Percentiles rank a stretch among this genome's conserved stretches.
These are phyloP conservation scores for Fusarium hainanense DNA, from an alignment of 2,329 filamentous ascomycete genomes.

Conservation along the genomic window DNA sequence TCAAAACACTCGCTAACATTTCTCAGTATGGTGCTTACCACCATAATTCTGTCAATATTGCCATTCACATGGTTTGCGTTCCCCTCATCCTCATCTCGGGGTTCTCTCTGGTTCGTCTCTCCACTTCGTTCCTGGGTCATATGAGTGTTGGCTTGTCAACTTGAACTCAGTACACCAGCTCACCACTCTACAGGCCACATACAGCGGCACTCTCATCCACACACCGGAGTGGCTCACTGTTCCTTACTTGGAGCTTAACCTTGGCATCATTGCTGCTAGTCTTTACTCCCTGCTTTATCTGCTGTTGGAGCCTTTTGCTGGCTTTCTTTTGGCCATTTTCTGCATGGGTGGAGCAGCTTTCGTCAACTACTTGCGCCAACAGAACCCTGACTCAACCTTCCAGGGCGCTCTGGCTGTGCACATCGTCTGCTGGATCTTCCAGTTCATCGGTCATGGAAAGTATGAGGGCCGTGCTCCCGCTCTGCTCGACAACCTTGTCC, in stretches of 20 bases:
- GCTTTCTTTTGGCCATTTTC: conserved; percentile 78
- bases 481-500: conserved; percentile 88
- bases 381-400: conserved; percentile 62
- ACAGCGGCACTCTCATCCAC: conserved; percentile 70
- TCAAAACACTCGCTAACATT: conserved; percentile 25
- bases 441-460: conserved; percentile 90
- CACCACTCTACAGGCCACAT: conserved; percentile 62
- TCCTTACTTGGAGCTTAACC: conserved; percentile 74
- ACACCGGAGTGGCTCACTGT: conserved; percentile 74
- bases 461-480: conserved; percentile 92
- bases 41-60: conserved; percentile 79
- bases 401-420: conserved; percentile 73
- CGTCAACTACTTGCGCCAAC: conserved; percentile 77
- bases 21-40: conserved; percentile 85
- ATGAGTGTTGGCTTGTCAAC: background rate
- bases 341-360: conserved; percentile 80
- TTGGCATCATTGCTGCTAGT: conserved; percentile 72
- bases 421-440: conserved; percentile 82
- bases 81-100: conserved; percentile 78
- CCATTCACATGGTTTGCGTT: conserved; percentile 83
- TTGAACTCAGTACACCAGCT: conserved; percentile 3
- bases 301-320: conserved; percentile 93
- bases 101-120: conserved; percentile 74
- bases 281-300: conserved; percentile 85
- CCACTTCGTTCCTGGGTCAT: conserved; percentile 3